Conservation (phyloP, 129 eudicot species). For the Arctium minus region DNA sequence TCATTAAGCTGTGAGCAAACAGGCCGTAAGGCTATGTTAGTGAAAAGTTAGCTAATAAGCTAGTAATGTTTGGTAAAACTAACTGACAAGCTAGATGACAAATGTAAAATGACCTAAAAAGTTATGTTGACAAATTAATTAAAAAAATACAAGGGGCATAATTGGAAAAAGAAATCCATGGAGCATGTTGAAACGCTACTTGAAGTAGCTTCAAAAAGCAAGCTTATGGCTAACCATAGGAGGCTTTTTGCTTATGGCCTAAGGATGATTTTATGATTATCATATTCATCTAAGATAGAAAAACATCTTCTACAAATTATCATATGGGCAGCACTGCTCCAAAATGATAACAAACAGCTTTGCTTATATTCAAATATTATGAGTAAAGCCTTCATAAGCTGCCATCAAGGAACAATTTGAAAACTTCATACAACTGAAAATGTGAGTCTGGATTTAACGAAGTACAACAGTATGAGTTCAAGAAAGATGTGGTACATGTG, state of each 20-base stretch:
- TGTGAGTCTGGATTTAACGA: too few species aligned
- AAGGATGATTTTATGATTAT: neutral
- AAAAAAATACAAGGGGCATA: neutral
- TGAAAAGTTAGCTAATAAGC: neutral
- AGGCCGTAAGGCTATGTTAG: neutral
- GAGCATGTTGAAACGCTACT: neutral
- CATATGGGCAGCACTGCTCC: too few species aligned
- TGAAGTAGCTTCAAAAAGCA: neutral
- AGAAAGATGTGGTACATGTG: too few species aligned
- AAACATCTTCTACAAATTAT: neutral
- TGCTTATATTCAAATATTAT: too few species aligned
- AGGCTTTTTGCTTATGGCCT: neutral
- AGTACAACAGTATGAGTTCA: too few species aligned
- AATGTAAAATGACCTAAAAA: neutral
- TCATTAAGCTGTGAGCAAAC: neutral
- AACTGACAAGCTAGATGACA: neutral
- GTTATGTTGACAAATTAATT: neutral
- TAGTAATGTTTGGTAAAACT: neutral
- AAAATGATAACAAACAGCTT: too few species aligned
- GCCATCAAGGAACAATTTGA: too few species aligned
- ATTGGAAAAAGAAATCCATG: neutral
- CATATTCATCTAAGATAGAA: neutral
- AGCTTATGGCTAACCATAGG: neutral
- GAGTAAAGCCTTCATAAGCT: too few species aligned
- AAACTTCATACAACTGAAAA: too few species aligned